Conservation (phyloP, 352 stramenopile species). For the Globisporangium spiculum region DNA sequence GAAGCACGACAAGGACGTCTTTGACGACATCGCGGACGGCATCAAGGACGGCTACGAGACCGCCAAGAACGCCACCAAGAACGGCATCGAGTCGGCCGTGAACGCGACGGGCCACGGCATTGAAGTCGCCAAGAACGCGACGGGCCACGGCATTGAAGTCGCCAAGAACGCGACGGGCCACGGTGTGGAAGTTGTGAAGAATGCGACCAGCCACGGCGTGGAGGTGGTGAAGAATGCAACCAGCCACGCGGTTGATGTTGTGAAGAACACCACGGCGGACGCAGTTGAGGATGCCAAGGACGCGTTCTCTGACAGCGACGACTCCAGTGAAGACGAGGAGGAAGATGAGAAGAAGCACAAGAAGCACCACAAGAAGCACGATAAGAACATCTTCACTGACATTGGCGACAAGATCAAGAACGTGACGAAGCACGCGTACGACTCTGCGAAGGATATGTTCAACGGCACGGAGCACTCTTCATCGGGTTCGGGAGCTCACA, state of each 20-base stretch:
- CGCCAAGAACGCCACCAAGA: conserved; percentile 5
- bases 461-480: conserved; percentile 15
- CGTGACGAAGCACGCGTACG: too few species aligned
- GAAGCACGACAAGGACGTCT: conserved; percentile 10
- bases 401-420: conserved; percentile 22
- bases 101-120: not conserved
- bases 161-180: not conserved
- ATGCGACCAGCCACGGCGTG: not conserved
- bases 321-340: conserved; percentile 27
- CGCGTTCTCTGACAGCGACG: conserved; percentile 10
- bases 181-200: not conserved
- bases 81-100: not conserved
- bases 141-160: not conserved
- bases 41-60: conserved; percentile 3
- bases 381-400: conserved; percentile 12
- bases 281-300: conserved; percentile 19
- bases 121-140: not conserved
- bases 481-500: conserved; percentile 5
- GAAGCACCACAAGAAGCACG: conserved; percentile 11
- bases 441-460: conserved; percentile 7
- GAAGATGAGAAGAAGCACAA: conserved; percentile 18
- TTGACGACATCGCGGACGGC: conserved; percentile 11
- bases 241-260: not conserved
- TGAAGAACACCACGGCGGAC: conserved; percentile 9
- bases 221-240: conserved; percentile 8